These are phyloP conservation scores for Spizellomyces sp. DNA, from an alignment of 192 early-diverging fungal species.

Conservation along the genomic window DNA sequence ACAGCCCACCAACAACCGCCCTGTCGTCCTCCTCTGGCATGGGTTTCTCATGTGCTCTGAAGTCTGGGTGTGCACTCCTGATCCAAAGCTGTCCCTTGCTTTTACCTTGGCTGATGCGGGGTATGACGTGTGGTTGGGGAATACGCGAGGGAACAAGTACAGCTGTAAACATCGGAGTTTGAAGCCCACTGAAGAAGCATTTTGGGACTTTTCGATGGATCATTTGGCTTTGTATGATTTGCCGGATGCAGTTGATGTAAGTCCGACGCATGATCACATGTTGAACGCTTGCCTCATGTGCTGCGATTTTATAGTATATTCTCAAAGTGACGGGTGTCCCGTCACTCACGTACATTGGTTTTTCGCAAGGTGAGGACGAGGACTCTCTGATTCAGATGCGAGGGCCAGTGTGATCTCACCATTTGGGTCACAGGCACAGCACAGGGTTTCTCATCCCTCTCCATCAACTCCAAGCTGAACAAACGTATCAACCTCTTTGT, in stretches of 20 bases:
- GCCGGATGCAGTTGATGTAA: conserved; percentile 72
- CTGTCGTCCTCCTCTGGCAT: conserved; percentile 93
- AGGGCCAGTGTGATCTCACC: too few relatives aligned
- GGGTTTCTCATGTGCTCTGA: conserved; percentile 93
- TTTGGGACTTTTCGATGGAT: conserved; percentile 96
- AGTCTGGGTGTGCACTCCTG: conserved; percentile 86
- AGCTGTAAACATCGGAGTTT: conserved; percentile 77
- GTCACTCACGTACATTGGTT: conserved; percentile 93
- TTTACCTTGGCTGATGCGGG: conserved; percentile 81
- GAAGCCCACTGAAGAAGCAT: conserved; percentile 66
- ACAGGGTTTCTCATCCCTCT: conserved; percentile 85
- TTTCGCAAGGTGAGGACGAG: conserved; percentile 71
- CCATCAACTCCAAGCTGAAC: conserved; percentile 78
- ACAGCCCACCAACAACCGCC: conserved; percentile 44
- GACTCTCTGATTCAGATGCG: too few relatives aligned
- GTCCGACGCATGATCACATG: neutral
- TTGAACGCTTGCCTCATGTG: neutral
- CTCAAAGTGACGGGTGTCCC: conserved; percentile 75
- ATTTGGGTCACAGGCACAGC: conserved; percentile 59
- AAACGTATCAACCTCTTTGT: conserved; percentile 86
- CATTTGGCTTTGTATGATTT: conserved; percentile 86
- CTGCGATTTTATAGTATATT: conserved; percentile 63
- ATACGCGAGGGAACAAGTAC: conserved; percentile 94
- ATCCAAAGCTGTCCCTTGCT: conserved; percentile 72
- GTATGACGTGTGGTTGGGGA: conserved; percentile 97